Conservation (phyloP, 306 rosid genomes). For the Amphicarpaea edgeworthii region DNA sequence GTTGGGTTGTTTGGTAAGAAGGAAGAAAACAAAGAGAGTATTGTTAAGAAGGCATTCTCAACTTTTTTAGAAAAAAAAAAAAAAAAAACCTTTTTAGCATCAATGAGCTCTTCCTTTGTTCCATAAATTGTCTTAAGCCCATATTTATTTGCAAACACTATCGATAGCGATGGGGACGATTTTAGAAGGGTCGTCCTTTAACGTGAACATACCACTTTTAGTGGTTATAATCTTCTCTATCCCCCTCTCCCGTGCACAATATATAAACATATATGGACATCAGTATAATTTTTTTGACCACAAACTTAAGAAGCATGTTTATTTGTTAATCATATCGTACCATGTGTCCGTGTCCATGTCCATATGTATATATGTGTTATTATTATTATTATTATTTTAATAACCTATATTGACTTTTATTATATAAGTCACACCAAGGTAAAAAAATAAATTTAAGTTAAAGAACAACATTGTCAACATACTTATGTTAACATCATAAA, state of each 20-base stretch:
- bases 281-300: too few relatives aligned
- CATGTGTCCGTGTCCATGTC: too few relatives aligned
- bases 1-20: slow-evolving; percentile 33
- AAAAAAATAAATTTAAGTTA: not conserved
- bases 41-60: slow-evolving; percentile 18
- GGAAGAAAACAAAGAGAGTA: slow-evolving; percentile 19
- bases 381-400: too few relatives aligned
- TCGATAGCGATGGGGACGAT: slow-evolving; percentile 9
- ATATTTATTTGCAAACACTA: slow-evolving; percentile 14
- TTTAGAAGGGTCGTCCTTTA: slow-evolving; percentile 27
- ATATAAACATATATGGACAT: too few relatives aligned
- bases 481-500: too few relatives aligned
- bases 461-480: not conserved
- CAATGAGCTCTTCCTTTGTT: not conserved
- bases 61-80: not conserved
- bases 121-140: slow-evolving; percentile 13
- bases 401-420: not conserved
- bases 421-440: not conserved
- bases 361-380: too few relatives aligned
- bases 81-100: too few relatives aligned
- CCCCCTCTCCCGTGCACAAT: too few relatives aligned
- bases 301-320: too few relatives aligned
- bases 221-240: not conserved
- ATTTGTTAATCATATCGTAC: too few relatives aligned
- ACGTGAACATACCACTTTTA: not conserved